phyloP scores from a whole-genome alignment of 2,329 filamentous ascomycete species.

The Capronia americana region DNA sequence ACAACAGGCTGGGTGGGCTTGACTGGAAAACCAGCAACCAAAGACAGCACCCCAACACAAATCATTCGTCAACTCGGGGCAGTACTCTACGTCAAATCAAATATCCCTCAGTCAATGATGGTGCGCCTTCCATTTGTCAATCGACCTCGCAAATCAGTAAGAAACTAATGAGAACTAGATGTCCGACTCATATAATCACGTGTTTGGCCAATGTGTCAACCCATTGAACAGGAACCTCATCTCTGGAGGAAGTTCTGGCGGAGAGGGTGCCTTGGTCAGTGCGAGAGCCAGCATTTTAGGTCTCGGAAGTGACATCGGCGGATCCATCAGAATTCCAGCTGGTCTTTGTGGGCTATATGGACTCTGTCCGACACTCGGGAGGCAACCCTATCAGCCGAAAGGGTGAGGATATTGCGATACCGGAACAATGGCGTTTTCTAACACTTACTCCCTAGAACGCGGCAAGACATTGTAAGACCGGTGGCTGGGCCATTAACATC shows the following conservation, averaged over 20 bases:
- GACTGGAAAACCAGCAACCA: constrained; percentile 39
- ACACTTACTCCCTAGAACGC: background rate
- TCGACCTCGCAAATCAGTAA: constrained; percentile 49
- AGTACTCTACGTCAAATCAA: constrained; percentile 60
- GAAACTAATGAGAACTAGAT: constrained; percentile 52
- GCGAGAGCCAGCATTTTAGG: constrained; percentile 53
- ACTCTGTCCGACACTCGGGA: constrained; percentile 52
- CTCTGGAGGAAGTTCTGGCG: constrained; percentile 56
- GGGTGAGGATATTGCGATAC: constrained; percentile 48
- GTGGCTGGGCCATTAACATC: constrained; percentile 65
- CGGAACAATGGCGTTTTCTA: background rate
- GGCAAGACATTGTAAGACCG: constrained; percentile 57
- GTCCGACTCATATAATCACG: constrained; percentile 59
- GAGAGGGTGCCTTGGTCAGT: constrained; percentile 50
- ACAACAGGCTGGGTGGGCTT: constrained; percentile 54
- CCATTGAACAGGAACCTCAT: constrained; percentile 52
- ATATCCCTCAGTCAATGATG: constrained; percentile 57
- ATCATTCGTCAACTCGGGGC: constrained; percentile 48
- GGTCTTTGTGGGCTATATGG: constrained; percentile 57
- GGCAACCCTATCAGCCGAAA: constrained; percentile 38
- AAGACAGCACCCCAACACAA: constrained; percentile 38
- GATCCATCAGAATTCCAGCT: constrained; percentile 57
- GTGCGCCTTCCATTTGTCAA: constrained; percentile 39
- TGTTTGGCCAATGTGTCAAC: constrained; percentile 56
- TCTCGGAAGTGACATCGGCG: constrained; percentile 60